Evolutionary conservation across 2,329 filamentous ascomycete genomes (phyloP), one percentile per base, ranked within the genome.

Genomic region (Phialocephala subalpina): DNA sequence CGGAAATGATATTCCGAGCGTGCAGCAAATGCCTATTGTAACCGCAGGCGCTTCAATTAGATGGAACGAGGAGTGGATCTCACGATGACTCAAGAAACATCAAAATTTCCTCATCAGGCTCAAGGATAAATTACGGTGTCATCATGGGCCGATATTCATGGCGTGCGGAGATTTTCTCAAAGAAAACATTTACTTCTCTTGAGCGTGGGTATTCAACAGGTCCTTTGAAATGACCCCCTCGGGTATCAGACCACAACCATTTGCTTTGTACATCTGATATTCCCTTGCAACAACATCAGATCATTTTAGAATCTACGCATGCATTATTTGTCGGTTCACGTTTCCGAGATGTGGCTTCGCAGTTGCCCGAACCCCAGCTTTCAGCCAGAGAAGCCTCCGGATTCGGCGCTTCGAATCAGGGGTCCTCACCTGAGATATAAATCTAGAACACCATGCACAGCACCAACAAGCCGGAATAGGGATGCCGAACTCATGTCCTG

Each of bases 81-180:
- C 55, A 57, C 55, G 55, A 57, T 57, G 55, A 57, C 1, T 57
- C 55, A 57, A 57, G 35, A 57, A 40, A 40, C 35, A 38, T 57
- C 55, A 57, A 38, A 57, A 38, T 36, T 57, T 57, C 55, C 55
- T 38, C 29, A 38, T 22, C 4, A 20, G 33, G 33, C 8, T 14
- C 12, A 38, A 57, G 29, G 55, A 38, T 20, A 38, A 38, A 57
- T 36, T 57, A 36, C 55, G n/a, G 55, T n/a, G 29, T 7, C 33
- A 27, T 4, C 16, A 38, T 25, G 29, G 8, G 29, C 55, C 20
- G 29, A 57, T 16, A 53, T 22, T 57, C 55, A 57, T 40, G 20
- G 38, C 33, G 11, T 40, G 55, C 29, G 20, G 33, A 25, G 38
- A 49, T 49, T 49, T 22, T 49, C n/a, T 49, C 20, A 25, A 22